Percentiles rank a stretch among this genome's conserved stretches.
phyloP scores from a whole-genome alignment of 352 stramenopile species.

The Pythium rhizo-oryzae region DNA sequence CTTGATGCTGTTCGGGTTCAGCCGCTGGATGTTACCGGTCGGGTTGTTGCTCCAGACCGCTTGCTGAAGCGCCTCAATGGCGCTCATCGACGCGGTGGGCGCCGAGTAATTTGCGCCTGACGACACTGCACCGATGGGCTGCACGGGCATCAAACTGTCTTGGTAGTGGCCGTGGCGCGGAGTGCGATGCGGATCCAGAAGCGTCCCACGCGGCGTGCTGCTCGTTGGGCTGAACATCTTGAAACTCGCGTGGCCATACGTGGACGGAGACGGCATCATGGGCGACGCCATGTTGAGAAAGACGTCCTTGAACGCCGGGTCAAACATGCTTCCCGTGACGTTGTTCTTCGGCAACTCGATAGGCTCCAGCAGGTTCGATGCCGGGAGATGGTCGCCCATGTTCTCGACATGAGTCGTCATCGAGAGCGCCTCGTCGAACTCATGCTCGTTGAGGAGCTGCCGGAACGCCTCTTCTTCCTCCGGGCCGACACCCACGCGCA shows the following conservation, averaged over 20 bases:
- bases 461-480: constrained; percentile 54
- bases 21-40: constrained; percentile 14
- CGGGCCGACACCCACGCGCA: constrained; percentile 21
- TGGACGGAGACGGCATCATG: constrained; percentile 14
- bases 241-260: neutral
- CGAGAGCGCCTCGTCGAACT: constrained; percentile 37
- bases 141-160: constrained; percentile 25
- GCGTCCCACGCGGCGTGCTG: neutral
- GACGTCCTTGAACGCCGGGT: constrained; percentile 31
- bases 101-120: neutral
- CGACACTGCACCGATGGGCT: constrained; percentile 8
- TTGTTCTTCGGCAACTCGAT: constrained; percentile 21
- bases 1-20: constrained; percentile 29
- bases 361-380: constrained; percentile 17
- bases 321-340: neutral
- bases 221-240: constrained; percentile 17
- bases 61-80: constrained; percentile 33
- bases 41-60: constrained; percentile 31
- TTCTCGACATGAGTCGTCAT: constrained; percentile 20
- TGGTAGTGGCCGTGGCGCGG: constrained; percentile 19
- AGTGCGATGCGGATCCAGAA: constrained; percentile 24
- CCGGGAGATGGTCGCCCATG: constrained; percentile 20
- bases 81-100: constrained; percentile 14
- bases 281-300: constrained; percentile 34
- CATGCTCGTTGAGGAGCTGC: constrained; percentile 49